A percentile compares a stretch with the other conserved stretches of the same genome.
Conservation (phyloP, 2,329 filamentous ascomycete genomes). For the Fusarium sp. region DNA sequence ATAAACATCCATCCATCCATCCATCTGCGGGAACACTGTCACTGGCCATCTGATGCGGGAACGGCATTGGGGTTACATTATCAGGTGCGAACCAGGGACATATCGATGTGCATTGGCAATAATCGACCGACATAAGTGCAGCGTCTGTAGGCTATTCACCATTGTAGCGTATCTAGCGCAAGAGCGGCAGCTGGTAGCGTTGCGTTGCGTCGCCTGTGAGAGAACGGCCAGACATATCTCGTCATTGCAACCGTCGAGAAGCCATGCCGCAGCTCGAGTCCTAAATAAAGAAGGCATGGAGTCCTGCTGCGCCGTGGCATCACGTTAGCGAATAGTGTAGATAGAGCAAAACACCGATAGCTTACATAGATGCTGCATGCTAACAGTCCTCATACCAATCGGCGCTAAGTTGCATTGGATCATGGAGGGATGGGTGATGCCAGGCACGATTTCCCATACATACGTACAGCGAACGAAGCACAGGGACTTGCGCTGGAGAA, state of each 20-base stretch:
- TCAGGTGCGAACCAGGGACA: constrained; percentile 37
- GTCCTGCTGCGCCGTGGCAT: constrained; percentile 17
- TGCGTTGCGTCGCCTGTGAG: constrained; percentile 3
- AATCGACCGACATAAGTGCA: constrained; percentile 24
- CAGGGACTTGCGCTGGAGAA: constrained; percentile 7
- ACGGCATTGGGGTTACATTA: constrained; percentile 37
- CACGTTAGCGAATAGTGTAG: constrained; percentile 5
- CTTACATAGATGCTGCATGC: constrained; percentile 24
- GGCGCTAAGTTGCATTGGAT: constrained; percentile 37
- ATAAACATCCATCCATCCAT: constrained; percentile 13
- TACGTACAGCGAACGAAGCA: neutral
- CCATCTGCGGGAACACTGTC: constrained; percentile 5
- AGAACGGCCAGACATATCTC: constrained; percentile 24
- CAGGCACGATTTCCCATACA: constrained; percentile 40
- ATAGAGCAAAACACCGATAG: neutral
- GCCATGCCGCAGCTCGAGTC: constrained; percentile 20
- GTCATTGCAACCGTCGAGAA: constrained; percentile 20
- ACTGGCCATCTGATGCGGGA: constrained; percentile 29
- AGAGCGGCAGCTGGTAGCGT: constrained; percentile 26
- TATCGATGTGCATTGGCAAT: constrained; percentile 30
- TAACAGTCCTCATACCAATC: constrained; percentile 36
- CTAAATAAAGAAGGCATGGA: constrained; percentile 5
- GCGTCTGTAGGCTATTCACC: neutral
- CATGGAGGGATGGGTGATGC: constrained; percentile 37
- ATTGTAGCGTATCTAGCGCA: constrained; percentile 28